phyloP scores from a whole-genome alignment of 768 basidiomycete genomes.

The Lanmaoa pseudosensibilis region DNA sequence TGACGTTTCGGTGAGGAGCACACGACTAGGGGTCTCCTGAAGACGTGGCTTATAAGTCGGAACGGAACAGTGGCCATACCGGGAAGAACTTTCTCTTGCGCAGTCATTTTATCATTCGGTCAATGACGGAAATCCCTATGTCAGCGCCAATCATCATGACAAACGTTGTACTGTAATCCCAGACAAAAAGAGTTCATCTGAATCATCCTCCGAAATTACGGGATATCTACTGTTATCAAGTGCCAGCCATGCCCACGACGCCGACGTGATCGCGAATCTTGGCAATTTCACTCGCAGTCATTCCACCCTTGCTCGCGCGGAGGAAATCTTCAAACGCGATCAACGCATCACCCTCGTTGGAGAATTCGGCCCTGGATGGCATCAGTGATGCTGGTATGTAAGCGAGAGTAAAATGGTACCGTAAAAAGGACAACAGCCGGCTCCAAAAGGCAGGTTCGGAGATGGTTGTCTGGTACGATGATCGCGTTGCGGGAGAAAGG shows the following conservation, averaged over 20 bases:
- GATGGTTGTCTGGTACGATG: slow-evolving; percentile 47
- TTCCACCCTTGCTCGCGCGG: slow-evolving; percentile 71
- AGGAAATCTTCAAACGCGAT: slow-evolving; percentile 87
- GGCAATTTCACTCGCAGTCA: slow-evolving; percentile 86
- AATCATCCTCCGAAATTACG: slow-evolving; percentile 4
- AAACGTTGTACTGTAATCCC: slow-evolving; percentile 17
- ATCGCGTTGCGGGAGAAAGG: slow-evolving; percentile 36
- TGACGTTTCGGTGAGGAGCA: background rate
- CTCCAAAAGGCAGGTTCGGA: slow-evolving; percentile 81
- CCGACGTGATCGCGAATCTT: slow-evolving; percentile 89
- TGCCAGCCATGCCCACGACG: slow-evolving; percentile 86
- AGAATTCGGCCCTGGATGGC: slow-evolving; percentile 55
- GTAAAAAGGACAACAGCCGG: slow-evolving; percentile 62
- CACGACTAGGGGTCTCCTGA: slow-evolving; percentile 6
- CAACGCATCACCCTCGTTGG: slow-evolving; percentile 60
- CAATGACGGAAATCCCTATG: background rate
- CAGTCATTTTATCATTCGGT: background rate
- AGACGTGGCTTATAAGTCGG: slow-evolving; percentile 9
- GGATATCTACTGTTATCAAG: slow-evolving; percentile 34
- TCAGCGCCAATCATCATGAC: slow-evolving; percentile 12
- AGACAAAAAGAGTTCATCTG: background rate
- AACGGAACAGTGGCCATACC: slow-evolving; percentile 17
- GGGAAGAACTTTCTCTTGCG: slow-evolving; percentile 10
- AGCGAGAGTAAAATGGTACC: slow-evolving; percentile 34
- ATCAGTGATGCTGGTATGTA: background rate